Evolutionary conservation across 352 stramenopile species (phyloP), one percentile per base, ranked within the genome.

Genomic region (Phytophthora pistaciae): DNA sequence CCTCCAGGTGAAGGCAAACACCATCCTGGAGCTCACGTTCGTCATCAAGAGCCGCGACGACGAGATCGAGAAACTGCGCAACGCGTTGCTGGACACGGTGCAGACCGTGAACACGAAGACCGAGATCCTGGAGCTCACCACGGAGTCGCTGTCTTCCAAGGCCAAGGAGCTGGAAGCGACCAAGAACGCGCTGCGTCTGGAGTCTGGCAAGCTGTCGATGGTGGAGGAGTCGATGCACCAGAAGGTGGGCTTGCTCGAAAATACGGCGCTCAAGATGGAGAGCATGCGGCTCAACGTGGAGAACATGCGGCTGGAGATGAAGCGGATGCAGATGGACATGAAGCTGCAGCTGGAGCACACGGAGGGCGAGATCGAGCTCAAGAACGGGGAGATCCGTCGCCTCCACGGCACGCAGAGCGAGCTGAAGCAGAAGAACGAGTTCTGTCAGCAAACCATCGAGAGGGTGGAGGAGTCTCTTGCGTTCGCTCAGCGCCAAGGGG

Each of bases 291-390:
- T 91, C 18, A 82, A 87, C 33, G 76, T 85, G 60, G 82, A 93
- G 46, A 87, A 67, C 21, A 57, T 91, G 57, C 70, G 83, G 1
- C 64, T 90, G 18, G 86, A 93, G 65, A 84, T 91, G 66, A 90
- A 91, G 72, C 81, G 84, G 14, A 78, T 92, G 63, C 84, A 90
- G 46, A 89, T 92, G 80, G 86, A 92, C 27, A 88, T 91, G 78
- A 88, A 87, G 56, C 70, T 93, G 18, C 84, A 93, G 70, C 62
- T 90, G 14, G 84, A 92, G 61, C 86, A 91, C 48, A 79, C 70
- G 0, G 80, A 89, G 20, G 72, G 79, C 18, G 86, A 93, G 52
- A 90, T 92, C 63, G 86, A 87, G 61, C 61, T 93, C 33, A 93
- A 93, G 66, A 84, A 91, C 52, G 86, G 82, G 21, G 86, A 93